A percentile compares a stretch with the other conserved stretches of the same genome.
phyloP scores from a whole-genome alignment of 2,329 filamentous ascomycete species.

The Microascus cirrosus region DNA sequence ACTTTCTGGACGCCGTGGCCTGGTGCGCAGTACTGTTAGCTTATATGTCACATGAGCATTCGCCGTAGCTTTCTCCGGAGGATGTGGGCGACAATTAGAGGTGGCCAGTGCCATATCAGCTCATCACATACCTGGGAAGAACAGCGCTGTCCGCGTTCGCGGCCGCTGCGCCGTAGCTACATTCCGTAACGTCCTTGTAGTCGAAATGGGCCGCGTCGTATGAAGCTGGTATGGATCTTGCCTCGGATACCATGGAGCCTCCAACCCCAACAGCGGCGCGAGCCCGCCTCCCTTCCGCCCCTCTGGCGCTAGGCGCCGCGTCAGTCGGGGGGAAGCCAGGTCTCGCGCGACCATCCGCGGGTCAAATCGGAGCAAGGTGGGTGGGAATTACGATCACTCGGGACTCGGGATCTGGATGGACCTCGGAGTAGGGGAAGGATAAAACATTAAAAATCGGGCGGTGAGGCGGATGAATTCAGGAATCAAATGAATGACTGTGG shows the following conservation, averaged over 20 bases:
- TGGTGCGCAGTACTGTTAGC: slow-evolving; percentile 19
- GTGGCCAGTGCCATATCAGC: background rate
- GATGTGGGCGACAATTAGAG: background rate
- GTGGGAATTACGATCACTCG: background rate
- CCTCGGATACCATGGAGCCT: background rate
- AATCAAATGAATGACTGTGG: background rate
- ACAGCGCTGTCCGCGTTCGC: slow-evolving; percentile 39
- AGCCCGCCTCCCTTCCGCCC: background rate
- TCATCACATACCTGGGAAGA: slow-evolving; percentile 40
- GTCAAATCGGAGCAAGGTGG: background rate
- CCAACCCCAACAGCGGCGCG: slow-evolving; percentile 2
- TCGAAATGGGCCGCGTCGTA: background rate
- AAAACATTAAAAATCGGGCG: background rate
- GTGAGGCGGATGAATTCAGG: background rate
- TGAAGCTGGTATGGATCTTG: slow-evolving; percentile 5
- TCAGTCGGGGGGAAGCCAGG: slow-evolving; percentile 3
- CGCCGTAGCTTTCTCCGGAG: background rate
- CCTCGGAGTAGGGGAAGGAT: background rate
- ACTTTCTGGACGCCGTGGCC: slow-evolving; percentile 85
- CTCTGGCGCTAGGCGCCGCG: slow-evolving; percentile 6
- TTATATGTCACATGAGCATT: background rate
- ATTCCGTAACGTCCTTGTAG: background rate
- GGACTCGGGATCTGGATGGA: background rate
- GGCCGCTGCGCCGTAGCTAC: background rate
- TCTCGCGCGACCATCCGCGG: slow-evolving; percentile 2